Conservation (phyloP, 352 stramenopile species). For the Phytophthora megakarya region DNA sequence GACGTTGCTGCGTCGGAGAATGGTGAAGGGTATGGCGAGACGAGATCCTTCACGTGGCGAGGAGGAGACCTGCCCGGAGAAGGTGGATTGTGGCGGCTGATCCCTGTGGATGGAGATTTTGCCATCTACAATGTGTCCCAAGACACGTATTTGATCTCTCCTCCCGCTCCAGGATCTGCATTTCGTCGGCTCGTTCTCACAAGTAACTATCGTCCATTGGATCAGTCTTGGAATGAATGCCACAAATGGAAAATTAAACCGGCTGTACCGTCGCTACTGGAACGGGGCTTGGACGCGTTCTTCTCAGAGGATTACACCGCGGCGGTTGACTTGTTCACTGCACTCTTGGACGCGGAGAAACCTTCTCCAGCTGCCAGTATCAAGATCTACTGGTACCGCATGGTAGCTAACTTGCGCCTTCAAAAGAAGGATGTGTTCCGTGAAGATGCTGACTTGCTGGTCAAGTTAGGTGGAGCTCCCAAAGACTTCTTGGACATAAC, state of each 20-base stretch:
- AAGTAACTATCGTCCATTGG: slow-evolving; percentile 25
- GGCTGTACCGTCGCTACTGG: slow-evolving; percentile 15
- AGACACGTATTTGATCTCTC: slow-evolving; percentile 26
- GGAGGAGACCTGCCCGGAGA: slow-evolving; percentile 22
- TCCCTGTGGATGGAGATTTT: slow-evolving; percentile 21
- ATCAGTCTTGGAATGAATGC: slow-evolving; percentile 23
- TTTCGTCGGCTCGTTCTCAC: slow-evolving; percentile 22
- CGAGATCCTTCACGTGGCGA: slow-evolving; percentile 23
- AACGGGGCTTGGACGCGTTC: slow-evolving; percentile 21
- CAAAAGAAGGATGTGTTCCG: slow-evolving; percentile 28
- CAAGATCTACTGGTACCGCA: slow-evolving; percentile 32
- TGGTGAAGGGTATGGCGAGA: slow-evolving; percentile 16
- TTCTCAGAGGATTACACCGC: slow-evolving; percentile 26
- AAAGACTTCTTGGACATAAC: slow-evolving; percentile 28
- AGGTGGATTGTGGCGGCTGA: slow-evolving; percentile 19
- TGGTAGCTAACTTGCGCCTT: slow-evolving; percentile 24
- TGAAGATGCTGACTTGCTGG: slow-evolving; percentile 14
- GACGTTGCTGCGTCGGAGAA: slow-evolving; percentile 15
- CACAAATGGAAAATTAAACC: slow-evolving; percentile 28
- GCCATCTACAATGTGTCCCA: slow-evolving; percentile 26
- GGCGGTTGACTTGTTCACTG: slow-evolving; percentile 16
- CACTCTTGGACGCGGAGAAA: slow-evolving; percentile 16
- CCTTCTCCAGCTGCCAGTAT: slow-evolving; percentile 2
- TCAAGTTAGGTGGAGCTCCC: slow-evolving; percentile 16
- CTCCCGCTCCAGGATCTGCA: slow-evolving; percentile 9